A percentile compares a stretch with the other conserved stretches of the same genome.
phyloP scores from a whole-genome alignment of 345 rosid genomes.

The Cardamine resedifolia region DNA sequence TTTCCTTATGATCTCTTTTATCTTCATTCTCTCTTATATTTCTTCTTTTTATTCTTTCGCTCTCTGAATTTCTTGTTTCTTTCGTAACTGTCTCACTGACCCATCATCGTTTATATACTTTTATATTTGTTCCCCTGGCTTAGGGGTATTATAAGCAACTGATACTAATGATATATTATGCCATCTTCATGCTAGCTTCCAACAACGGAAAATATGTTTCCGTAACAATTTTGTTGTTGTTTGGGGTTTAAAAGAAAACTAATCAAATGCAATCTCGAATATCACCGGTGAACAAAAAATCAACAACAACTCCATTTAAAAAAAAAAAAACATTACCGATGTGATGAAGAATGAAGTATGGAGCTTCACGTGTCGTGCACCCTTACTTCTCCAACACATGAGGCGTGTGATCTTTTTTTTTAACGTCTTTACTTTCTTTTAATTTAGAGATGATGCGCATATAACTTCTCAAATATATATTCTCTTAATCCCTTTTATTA shows the following conservation, averaged over 20 bases:
- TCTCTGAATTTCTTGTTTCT: constrained; percentile 18
- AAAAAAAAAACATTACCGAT: not conserved
- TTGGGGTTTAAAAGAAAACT: not conserved
- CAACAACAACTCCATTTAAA: not conserved
- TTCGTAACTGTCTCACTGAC: constrained; percentile 9
- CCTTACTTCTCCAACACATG: not conserved
- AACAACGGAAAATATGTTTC: not conserved
- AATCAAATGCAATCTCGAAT: not conserved
- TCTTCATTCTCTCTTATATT: constrained; percentile 14
- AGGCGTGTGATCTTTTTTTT: not conserved
- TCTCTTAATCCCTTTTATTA: not conserved
- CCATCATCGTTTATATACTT: constrained; percentile 4
- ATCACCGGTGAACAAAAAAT: not conserved
- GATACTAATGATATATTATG: not conserved
- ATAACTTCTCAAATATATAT: not conserved
- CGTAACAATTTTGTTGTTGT: not conserved
- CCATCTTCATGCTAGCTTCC: not conserved
- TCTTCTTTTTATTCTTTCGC: not conserved
- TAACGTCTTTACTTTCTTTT: not conserved
- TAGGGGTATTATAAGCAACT: not conserved
- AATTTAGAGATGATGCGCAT: not conserved
- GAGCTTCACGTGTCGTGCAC: constrained; percentile 18
- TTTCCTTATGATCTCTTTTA: constrained; percentile 10
- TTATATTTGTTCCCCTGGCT: not conserved
- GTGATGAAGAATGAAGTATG: not conserved